phyloP scores from a whole-genome alignment of 2,329 filamentous ascomycete species.

The Grosmannia clavigera region DNA sequence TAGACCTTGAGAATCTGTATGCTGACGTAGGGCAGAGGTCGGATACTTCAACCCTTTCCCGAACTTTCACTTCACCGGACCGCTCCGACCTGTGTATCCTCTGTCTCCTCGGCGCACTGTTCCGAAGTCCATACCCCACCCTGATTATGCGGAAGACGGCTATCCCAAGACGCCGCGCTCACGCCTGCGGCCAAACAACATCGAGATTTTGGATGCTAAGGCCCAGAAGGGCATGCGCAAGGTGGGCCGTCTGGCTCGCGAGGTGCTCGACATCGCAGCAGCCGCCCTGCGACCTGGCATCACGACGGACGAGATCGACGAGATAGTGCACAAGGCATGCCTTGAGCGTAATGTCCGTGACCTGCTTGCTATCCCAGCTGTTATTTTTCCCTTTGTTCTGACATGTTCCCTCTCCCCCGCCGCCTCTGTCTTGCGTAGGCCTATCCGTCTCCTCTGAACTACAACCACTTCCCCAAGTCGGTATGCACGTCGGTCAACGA shows the following conservation, averaged over 20 bases:
- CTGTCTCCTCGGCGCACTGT: slow-evolving; percentile 61
- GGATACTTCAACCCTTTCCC: slow-evolving; percentile 89
- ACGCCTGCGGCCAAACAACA: slow-evolving; percentile 62
- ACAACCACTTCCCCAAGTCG: slow-evolving; percentile 93
- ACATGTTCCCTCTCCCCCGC: background rate
- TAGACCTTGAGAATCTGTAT: slow-evolving; percentile 19
- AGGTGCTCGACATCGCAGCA: slow-evolving; percentile 86
- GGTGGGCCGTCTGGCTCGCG: slow-evolving; percentile 73
- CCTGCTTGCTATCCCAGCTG: background rate
- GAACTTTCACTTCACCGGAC: slow-evolving; percentile 68
- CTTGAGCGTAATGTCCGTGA: slow-evolving; percentile 72
- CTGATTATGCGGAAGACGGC: slow-evolving; percentile 81
- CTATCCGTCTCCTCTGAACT: slow-evolving; percentile 90
- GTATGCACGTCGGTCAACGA: slow-evolving; percentile 95
- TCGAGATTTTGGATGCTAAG: slow-evolving; percentile 68
- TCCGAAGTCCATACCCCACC: slow-evolving; percentile 67
- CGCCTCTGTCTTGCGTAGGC: slow-evolving; percentile 42
- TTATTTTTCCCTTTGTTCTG: background rate
- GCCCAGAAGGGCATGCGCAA: slow-evolving; percentile 85
- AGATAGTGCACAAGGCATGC: slow-evolving; percentile 89
- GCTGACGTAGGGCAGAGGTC: slow-evolving; percentile 75
- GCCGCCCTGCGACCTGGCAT: slow-evolving; percentile 77
- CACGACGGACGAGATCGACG: slow-evolving; percentile 90
- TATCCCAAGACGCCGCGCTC: slow-evolving; percentile 50
- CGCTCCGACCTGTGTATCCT: slow-evolving; percentile 76